Percentiles rank a stretch among this genome's conserved stretches.
Evolutionary conservation across 2,329 filamentous ascomycete genomes (phyloP).

Genomic region (Xylariaceae sp.): DNA sequence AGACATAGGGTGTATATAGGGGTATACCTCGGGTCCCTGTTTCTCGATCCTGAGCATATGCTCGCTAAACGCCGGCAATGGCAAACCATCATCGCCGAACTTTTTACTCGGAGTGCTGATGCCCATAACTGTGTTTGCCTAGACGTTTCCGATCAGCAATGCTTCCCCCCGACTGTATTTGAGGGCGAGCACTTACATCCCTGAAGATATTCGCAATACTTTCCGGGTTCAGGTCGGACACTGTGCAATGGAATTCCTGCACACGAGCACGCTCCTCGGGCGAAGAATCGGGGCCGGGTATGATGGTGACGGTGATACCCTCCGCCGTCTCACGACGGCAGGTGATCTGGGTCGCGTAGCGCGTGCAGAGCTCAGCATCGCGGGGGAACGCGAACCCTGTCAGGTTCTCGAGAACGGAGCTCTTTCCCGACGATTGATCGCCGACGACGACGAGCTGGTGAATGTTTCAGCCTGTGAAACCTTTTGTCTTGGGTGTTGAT

Average conservation of each 20-base stretch:
- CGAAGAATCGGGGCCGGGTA: conserved; percentile 28
- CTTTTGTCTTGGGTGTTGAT: neutral
- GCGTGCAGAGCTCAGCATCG: conserved; percentile 41
- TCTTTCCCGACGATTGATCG: conserved; percentile 82
- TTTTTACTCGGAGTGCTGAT: conserved; percentile 31
- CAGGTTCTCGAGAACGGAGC: conserved; percentile 69
- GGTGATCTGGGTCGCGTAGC: conserved; percentile 45
- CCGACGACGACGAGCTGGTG: conserved; percentile 69
- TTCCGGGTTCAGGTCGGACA: conserved; percentile 24
- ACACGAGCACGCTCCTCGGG: conserved; percentile 23
- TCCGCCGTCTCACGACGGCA: conserved; percentile 35
- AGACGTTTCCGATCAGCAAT: conserved; percentile 4
- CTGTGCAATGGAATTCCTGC: conserved; percentile 28
- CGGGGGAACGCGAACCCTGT: conserved; percentile 46
- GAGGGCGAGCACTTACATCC: conserved; percentile 30
- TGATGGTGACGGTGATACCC: conserved; percentile 41
- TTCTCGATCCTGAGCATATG: conserved; percentile 44
- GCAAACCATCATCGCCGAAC: conserved; percentile 2
- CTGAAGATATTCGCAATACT: conserved; percentile 37
- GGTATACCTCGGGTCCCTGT: conserved; percentile 37
- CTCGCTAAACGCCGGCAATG: conserved; percentile 39
- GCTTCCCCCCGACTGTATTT: neutral
- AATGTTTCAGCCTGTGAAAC: neutral
- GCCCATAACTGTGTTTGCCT: conserved; percentile 43
- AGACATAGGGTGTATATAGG: too few species aligned